Percentiles rank a stretch among this genome's conserved stretches.
These are phyloP conservation scores for Carex kokanica DNA, from an alignment of 176 grass and related monocot species.

Conservation along the genomic window DNA sequence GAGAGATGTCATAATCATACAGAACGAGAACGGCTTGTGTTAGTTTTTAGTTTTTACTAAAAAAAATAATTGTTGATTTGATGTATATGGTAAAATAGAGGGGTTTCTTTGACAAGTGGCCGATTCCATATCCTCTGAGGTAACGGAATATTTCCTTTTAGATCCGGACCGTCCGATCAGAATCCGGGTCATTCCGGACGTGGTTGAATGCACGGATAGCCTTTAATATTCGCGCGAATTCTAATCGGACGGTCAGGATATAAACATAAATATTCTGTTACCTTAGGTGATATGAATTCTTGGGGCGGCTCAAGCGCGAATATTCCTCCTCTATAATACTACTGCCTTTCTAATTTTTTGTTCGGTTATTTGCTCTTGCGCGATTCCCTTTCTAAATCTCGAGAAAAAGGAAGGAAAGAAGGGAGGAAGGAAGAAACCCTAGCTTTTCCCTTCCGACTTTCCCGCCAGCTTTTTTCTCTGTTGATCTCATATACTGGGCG, in stretches of 20 bases:
- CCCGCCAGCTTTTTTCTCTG: neutral
- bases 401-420: neutral
- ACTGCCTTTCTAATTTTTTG: neutral
- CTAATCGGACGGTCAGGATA: no score
- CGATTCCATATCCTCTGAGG: no score
- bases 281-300: no score
- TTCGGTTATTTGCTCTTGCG: neutral
- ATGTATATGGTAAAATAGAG: neutral
- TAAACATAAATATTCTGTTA: no score
- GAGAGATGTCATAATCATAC: neutral
- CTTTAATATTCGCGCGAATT: no score
- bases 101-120: slow-evolving; percentile 18
- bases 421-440: slow-evolving; percentile 11
- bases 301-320: neutral
- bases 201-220: no score
- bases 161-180: no score
- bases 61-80: neutral
- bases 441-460: slow-evolving; percentile 11
- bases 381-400: neutral
- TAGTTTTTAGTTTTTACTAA: no score
- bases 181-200: no score
- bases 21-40: neutral
- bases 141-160: no score
- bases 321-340: slow-evolving; percentile 1
- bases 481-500: neutral